A percentile compares a stretch with the other conserved stretches of the same genome.
phyloP scores from a whole-genome alignment of 768 basidiomycete genomes.

The Lenzites betulinus region DNA sequence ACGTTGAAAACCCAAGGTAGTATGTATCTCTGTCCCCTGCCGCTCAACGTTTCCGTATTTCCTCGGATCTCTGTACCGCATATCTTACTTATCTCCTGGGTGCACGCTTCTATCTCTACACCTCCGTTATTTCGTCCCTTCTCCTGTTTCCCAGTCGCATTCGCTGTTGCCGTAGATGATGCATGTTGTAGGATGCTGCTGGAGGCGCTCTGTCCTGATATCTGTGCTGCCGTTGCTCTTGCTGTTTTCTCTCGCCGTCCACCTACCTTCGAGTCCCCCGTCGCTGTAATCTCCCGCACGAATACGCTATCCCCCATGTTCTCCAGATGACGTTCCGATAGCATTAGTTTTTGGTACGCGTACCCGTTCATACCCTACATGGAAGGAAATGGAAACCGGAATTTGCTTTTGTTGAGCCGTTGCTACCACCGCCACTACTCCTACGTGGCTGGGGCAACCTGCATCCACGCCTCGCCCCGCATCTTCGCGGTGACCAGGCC shows the following conservation, averaged over 20 bases:
- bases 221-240: not conserved
- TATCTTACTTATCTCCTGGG: not conserved
- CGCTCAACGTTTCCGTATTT: not conserved
- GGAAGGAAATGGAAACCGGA: not conserved
- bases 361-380: not conserved
- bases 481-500: conserved; percentile 12
- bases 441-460: conserved; percentile 17
- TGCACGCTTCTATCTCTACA: not conserved
- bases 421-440: too few species aligned
- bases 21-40: not conserved
- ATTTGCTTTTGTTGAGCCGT: not conserved
- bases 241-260: not conserved
- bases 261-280: not conserved
- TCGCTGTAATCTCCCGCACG: not conserved
- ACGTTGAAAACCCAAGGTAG: not conserved
- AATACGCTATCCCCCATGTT: not conserved
- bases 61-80: not conserved
- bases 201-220: not conserved
- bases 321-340: not conserved
- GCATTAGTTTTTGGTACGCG: not conserved
- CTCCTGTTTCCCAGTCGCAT: not conserved
- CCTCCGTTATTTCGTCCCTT: not conserved
- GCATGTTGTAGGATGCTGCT: conserved; percentile 4
- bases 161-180: conserved; percentile 3
- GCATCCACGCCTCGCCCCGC: conserved; percentile 21